Evolutionary conservation across 179 eudicot genomes (phyloP).

Genomic region (Beta macrorhiza): DNA sequence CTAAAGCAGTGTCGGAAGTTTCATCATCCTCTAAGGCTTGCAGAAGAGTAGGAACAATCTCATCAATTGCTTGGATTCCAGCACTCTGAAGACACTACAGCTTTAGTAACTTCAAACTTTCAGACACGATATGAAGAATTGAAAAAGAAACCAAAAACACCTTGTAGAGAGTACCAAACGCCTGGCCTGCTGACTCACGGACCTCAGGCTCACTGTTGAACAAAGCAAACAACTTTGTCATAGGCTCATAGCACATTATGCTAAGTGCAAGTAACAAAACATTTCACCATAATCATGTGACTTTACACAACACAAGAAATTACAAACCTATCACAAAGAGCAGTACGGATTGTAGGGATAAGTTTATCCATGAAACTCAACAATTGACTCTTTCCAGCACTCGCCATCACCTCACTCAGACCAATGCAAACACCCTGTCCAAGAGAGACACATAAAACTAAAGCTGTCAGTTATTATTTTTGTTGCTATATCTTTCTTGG

Average conservation of each 20-base stretch:
- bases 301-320: constrained; percentile 15
- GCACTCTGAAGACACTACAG: constrained; percentile 59
- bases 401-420: constrained; percentile 97
- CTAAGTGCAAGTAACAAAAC: too few relatives aligned
- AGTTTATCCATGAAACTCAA: constrained; percentile 84
- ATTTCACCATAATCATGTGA: not conserved
- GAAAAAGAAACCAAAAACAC: constrained; percentile 32
- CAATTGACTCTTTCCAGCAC: constrained; percentile 93
- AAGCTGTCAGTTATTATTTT: not conserved
- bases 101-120: constrained; percentile 7
- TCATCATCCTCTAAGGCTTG: constrained; percentile 95
- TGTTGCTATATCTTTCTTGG: too few relatives aligned
- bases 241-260: not conserved
- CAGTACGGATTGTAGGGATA: constrained; percentile 92
- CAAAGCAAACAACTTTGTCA: constrained; percentile 6
- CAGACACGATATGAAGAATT: not conserved
- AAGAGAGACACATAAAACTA: not conserved
- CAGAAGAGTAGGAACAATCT: constrained; percentile 95
- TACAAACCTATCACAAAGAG: constrained; percentile 94
- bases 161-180: constrained; percentile 97
- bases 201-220: constrained; percentile 66
- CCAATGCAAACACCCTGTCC: constrained; percentile 96
- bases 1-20: constrained; percentile 91
- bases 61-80: constrained; percentile 99
- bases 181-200: constrained; percentile 93